Percentiles rank a stretch among this genome's conserved stretches.
Evolutionary conservation across 2,329 filamentous ascomycete species (phyloP).

Genomic region (Thelonectria blattea): DNA sequence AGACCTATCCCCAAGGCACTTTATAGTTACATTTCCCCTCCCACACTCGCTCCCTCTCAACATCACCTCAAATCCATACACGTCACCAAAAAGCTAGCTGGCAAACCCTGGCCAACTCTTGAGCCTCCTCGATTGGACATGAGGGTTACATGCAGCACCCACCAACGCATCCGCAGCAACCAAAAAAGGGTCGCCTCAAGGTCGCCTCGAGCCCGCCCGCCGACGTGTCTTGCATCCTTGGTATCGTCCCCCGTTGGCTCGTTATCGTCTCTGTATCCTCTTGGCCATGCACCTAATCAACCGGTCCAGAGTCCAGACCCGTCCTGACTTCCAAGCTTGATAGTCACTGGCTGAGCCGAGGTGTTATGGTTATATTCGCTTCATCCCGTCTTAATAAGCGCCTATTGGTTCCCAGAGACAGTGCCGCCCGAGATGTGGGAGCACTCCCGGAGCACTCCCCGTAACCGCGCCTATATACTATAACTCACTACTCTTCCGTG

Average conservation of each 20-base stretch:
- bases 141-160: conserved; percentile 16
- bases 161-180: conserved; percentile 7
- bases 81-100: conserved; percentile 6
- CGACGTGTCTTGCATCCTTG: conserved; percentile 23
- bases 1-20: too few species aligned
- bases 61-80: conserved; percentile 4
- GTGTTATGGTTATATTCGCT: too few species aligned
- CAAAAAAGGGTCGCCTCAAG: background rate
- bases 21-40: background rate
- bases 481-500: background rate
- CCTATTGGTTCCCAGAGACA: too few species aligned
- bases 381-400: too few species aligned
- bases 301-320: too few species aligned
- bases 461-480: background rate
- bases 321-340: background rate
- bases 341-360: background rate
- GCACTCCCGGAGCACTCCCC: background rate
- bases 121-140: conserved; percentile 7
- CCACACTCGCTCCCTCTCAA: background rate
- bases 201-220: conserved; percentile 4
- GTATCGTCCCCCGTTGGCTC: background rate
- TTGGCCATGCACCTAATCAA: background rate
- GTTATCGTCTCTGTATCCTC: background rate
- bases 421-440: too few species aligned
- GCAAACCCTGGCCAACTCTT: conserved; percentile 2